Evolutionary conservation across 1,284 basidiomycete species (phyloP), one percentile per base, ranked within the genome.

Genomic region (Volvariella surrecta): DNA sequence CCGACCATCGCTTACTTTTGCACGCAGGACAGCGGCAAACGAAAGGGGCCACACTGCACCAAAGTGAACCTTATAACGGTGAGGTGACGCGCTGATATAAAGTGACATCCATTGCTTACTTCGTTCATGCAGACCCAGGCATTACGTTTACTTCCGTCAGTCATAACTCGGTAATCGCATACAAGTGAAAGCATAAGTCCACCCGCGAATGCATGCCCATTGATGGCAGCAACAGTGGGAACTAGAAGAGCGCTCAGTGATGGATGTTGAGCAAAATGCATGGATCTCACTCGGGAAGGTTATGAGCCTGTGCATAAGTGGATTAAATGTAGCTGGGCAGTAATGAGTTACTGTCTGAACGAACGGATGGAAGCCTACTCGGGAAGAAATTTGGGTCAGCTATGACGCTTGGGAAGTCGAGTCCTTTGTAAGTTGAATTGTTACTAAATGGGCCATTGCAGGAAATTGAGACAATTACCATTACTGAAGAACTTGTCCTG

Each of bases 61-160:
- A 54, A 93, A 89, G 57, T 84, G 80, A 40, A 92, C 68, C 88
- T n/a, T 90, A 42, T 17, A 28, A 28, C 6, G 11, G 37, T 44
- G 30, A 16, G 20, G 6, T 35, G 11, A 6, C 40, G 32, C 42
- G 3, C 32, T 28, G 22, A 32, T 32, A 39, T 24, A 30, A 19
- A 45, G 28, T 6, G 18, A 43, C 24, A 32, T 20, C 17, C 7
- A 39, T 11, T 20, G 22, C 60, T 49, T 49, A 89, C 86, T 67
- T 97, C 93, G 58, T 96, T 96, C 91, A 96, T 95, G 59, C 79
- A 89, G 46, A 91, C 65, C 81, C 89, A 93, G 8, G 86, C 85
- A 50, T 80, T 77, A 39, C 81, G 79, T 56, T 76, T 80, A 52
- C 73, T 82, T 15, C 80, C 84, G 50, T 89, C 84, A 17, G 77